Conservation (phyloP, 331 rosid species). For the Prunus yedoensis region DNA sequence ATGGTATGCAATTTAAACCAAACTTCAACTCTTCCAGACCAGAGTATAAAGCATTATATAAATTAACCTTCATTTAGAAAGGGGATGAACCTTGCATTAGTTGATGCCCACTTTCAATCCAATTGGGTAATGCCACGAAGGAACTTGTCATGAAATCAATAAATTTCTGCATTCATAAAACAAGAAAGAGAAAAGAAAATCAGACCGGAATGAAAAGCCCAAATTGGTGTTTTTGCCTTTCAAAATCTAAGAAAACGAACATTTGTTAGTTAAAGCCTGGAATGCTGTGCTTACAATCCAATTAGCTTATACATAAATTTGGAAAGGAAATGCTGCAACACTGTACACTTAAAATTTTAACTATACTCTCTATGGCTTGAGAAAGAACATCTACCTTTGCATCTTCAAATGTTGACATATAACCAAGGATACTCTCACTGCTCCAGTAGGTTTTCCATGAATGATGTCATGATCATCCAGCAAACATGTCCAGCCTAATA, state of each 20-base stretch:
- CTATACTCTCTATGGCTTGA: background rate
- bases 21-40: background rate
- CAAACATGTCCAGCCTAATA: slow-evolving; percentile 90
- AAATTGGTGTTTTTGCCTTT: slow-evolving; percentile 3
- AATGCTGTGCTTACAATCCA: background rate
- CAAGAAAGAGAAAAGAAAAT: slow-evolving; percentile 1
- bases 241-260: background rate
- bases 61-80: slow-evolving; percentile 32
- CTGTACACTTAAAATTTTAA: slow-evolving; percentile 1
- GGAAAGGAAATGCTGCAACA: background rate
- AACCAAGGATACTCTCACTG: slow-evolving; percentile 94
- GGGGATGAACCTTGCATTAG: slow-evolving; percentile 48
- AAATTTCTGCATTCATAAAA: slow-evolving; percentile 58
- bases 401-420: slow-evolving; percentile 94
- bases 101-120: slow-evolving; percentile 35
- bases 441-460: slow-evolving; percentile 93
- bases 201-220: slow-evolving; percentile 17
- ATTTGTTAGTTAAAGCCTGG: background rate
- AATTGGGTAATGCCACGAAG: slow-evolving; percentile 49
- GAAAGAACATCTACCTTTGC: slow-evolving; percentile 60
- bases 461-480: slow-evolving; percentile 90
- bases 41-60: slow-evolving; percentile 22
- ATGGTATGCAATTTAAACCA: background rate
- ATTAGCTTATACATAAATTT: background rate
- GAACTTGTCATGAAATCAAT: slow-evolving; percentile 66